Percentiles rank a stretch among this genome's conserved stretches.
These are phyloP conservation scores for Coffea humblotiana DNA, from an alignment of 305 asterid species.

Conservation along the genomic window DNA sequence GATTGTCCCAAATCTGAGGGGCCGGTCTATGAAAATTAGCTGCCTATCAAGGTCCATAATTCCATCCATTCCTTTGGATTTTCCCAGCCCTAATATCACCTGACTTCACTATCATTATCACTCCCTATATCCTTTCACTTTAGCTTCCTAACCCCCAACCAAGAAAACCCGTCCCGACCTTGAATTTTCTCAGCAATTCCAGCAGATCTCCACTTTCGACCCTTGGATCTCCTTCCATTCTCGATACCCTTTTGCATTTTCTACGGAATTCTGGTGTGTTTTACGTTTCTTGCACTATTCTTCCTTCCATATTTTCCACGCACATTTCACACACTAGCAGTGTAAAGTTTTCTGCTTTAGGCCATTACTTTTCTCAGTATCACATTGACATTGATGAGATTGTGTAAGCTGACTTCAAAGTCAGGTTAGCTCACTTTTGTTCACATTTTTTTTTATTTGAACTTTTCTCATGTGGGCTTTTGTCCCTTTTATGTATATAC, in stretches of 20 bases:
- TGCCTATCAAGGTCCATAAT: slow-evolving; percentile 7
- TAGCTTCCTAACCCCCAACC: neutral
- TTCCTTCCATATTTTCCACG: slow-evolving; percentile 6
- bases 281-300: neutral
- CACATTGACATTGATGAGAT: slow-evolving; percentile 15
- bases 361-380: slow-evolving; percentile 5
- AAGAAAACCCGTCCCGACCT: neutral
- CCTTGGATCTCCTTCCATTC: slow-evolving; percentile 27
- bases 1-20: neutral
- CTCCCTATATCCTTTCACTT: neutral
- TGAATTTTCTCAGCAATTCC: neutral
- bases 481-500: neutral
- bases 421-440: slow-evolving; percentile 12
- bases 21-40: neutral
- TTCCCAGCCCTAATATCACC: slow-evolving; percentile 23
- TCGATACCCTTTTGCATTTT: slow-evolving; percentile 14
- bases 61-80: slow-evolving; percentile 24
- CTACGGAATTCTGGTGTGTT: slow-evolving; percentile 20
- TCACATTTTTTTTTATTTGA: neutral
- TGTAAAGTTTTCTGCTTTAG: slow-evolving; percentile 16
- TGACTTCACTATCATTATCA: slow-evolving; percentile 26
- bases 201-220: slow-evolving; percentile 19
- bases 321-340: slow-evolving; percentile 9
- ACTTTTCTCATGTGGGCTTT: neutral
- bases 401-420: slow-evolving; percentile 2